These are phyloP conservation scores for Globisporangium sylvaticum DNA, from an alignment of 352 stramenopile species.

Conservation along the genomic window DNA sequence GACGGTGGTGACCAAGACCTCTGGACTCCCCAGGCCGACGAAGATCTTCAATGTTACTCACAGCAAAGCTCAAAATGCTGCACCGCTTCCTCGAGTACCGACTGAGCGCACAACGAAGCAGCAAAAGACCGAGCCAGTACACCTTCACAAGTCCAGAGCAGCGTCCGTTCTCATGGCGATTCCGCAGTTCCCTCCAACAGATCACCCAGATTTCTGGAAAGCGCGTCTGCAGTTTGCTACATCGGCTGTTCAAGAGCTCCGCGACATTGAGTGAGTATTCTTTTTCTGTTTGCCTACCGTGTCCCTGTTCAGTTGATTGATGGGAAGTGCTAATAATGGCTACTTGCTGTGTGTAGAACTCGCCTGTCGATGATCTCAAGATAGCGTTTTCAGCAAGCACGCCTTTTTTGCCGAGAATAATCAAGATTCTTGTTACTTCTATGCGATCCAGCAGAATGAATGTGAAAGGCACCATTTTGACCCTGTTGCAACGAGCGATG, in stretches of 20 bases:
- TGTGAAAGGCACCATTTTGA: too few relatives aligned
- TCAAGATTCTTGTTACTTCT: too few relatives aligned
- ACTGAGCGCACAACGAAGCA: not conserved
- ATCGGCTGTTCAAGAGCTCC: constrained; percentile 4
- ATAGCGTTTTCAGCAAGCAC: constrained; percentile 4
- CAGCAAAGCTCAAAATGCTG: not conserved
- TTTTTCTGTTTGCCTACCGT: not conserved
- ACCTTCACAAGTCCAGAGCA: not conserved
- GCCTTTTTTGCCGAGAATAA: too few relatives aligned
- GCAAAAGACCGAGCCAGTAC: not conserved
- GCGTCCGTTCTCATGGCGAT: not conserved
- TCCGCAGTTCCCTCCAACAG: not conserved
- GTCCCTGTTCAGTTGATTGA: not conserved
- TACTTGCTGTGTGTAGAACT: not conserved
- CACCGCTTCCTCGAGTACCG: not conserved
- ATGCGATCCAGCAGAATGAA: too few relatives aligned
- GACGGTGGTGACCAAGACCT: constrained; percentile 2
- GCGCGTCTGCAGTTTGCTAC: constrained; percentile 10
- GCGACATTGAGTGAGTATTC: constrained; percentile 5
- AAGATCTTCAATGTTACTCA: not conserved
- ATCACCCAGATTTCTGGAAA: constrained; percentile 17
- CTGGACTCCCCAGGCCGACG: constrained; percentile 2
- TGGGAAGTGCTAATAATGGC: not conserved
- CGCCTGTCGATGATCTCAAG: constrained; percentile 12
- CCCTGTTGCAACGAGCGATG: not conserved